A percentile compares a stretch with the other conserved stretches of the same genome.
Conservation (phyloP, 129 eudicot genomes). For the Flaveria bidentis region DNA sequence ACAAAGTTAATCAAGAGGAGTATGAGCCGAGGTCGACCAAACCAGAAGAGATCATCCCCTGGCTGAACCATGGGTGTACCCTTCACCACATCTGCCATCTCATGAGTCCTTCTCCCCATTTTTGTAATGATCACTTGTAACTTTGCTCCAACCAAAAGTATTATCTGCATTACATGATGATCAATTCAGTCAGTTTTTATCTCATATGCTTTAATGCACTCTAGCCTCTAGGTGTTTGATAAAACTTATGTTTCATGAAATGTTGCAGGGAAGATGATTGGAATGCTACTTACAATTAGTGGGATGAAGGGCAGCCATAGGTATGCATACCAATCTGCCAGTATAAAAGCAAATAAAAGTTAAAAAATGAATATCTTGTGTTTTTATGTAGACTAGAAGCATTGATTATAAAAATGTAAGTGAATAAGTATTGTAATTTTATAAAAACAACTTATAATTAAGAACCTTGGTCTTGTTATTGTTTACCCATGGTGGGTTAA, state of each 20-base stretch:
- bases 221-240: no score
- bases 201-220: no score
- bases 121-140: constrained; percentile 65
- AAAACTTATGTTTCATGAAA: no score
- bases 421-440: no score
- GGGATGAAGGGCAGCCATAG: constrained; percentile 72
- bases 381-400: no score
- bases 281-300: constrained; percentile 51
- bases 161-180: constrained; percentile 40
- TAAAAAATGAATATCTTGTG: no score
- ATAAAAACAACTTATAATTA: neutral
- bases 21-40: constrained; percentile 56
- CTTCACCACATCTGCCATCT: constrained; percentile 50
- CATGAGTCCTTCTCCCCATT: constrained; percentile 60
- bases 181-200: no score
- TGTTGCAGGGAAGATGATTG: neutral
- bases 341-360: neutral
- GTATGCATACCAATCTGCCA: constrained; percentile 61
- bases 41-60: constrained; percentile 72
- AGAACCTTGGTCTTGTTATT: neutral
- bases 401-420: no score
- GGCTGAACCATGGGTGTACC: constrained; percentile 59
- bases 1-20: constrained; percentile 65
- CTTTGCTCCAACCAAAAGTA: constrained; percentile 64
- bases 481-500: no score